phyloP scores from a whole-genome alignment of 164 flowering plant genomes.

The Chimonanthus salicifolius region DNA sequence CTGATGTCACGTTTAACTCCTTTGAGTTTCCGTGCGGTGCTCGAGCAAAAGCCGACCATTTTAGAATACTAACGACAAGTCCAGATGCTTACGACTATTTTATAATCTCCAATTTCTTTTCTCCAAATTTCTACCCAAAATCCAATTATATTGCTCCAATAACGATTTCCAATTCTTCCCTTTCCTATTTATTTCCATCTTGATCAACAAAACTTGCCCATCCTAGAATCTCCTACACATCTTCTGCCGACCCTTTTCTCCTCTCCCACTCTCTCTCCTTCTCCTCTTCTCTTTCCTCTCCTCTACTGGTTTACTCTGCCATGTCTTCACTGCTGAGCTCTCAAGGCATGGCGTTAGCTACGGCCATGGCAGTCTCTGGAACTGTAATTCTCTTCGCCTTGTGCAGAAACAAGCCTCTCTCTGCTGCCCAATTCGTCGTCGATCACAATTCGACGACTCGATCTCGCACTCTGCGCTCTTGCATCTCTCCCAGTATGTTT shows the following conservation, averaged over 20 bases:
- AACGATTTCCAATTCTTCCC: too few relatives aligned
- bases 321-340: constrained; percentile 55
- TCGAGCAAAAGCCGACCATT: background rate
- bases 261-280: background rate
- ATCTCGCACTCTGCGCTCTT: constrained; percentile 33
- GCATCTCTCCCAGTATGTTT: constrained; percentile 52
- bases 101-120: background rate
- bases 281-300: background rate
- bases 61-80: background rate
- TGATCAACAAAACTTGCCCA: background rate
- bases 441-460: constrained; percentile 13
- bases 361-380: constrained; percentile 77
- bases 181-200: background rate
- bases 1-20: constrained; percentile 19
- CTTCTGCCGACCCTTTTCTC: background rate
- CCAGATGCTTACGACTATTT: constrained; percentile 1
- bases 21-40: constrained; percentile 3
- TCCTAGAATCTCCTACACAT: background rate
- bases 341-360: constrained; percentile 54
- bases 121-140: background rate
- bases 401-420: constrained; percentile 40
- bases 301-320: background rate
- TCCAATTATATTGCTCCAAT: background rate
- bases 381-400: constrained; percentile 54
- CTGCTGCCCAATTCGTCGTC: constrained; percentile 8